Evolutionary conservation across 371 early-diverging fungal species (phyloP), one percentile per base, ranked within the genome.

Genomic region (Syncephalastrum monosporum): DNA sequence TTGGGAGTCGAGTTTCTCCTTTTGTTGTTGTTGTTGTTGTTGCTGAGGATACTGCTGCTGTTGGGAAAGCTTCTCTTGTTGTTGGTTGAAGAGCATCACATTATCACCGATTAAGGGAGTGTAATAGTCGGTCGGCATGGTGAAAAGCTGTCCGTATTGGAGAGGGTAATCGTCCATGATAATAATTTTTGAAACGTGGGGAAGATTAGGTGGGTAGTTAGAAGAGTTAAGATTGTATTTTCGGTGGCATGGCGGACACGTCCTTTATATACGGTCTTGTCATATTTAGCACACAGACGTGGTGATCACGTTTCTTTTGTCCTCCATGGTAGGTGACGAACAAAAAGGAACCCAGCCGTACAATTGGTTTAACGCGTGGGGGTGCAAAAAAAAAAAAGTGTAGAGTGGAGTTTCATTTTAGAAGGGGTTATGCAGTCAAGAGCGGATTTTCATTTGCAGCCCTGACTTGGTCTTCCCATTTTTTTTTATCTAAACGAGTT

Each of bases 281-380:
- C 41, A 57, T 50, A 41, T 50, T 49, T 57, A 16, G 45, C 33
- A 57, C 57, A 57, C 57, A 52, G 52, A 52, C 52, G 17, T 52
- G 42, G 42, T 52, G 38, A 52, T 52, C 52, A 52, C 52, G 52
- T 52, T 52, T 42, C 27, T 7, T 52, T 13, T n/a, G 19, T 33
- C 38, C 38, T 10, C 10, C 38, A 33, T 33, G 38, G 38, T 33
- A 33, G 38, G 38, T 33, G 38, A 33, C 38, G 8, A 33, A 33
- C 38, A 33, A 33, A 33, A 33, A 33, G 10, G 38, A 33, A 33
- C 38, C 38, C 38, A 33, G 38, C 7, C 10, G 12, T 12, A 2
- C 38, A 33, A 33, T 33, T 33, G 38, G 38, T 33, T 33, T 33
- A 33, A 33, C 38, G 38, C 38, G 38, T 33, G 38, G 38, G 38